Percentiles rank a stretch among this genome's conserved stretches.
These are phyloP conservation scores for Cryphonectria nitschkei DNA, from an alignment of 2,329 filamentous ascomycete species.

Conservation along the genomic window DNA sequence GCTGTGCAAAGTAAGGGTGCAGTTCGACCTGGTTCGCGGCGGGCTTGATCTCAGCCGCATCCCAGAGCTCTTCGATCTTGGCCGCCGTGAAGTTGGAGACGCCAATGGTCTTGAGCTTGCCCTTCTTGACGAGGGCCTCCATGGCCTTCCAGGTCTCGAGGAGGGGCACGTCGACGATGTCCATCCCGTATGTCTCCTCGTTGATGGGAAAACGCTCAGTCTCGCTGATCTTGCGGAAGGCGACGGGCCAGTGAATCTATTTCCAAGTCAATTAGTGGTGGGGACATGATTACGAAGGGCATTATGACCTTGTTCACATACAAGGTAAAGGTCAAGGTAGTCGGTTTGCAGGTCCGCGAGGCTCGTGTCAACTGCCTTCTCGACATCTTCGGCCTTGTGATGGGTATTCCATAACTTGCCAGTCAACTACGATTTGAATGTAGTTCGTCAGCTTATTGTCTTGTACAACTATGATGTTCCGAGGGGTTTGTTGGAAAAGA, in stretches of 20 bases:
- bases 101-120: conserved; percentile 58
- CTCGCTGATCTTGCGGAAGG: conserved; percentile 46
- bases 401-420: conserved; percentile 61
- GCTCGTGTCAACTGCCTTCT: conserved; percentile 45
- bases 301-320: conserved; percentile 32
- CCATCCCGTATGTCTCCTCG: conserved; percentile 46
- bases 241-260: conserved; percentile 53
- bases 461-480: no score
- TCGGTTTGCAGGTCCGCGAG: conserved; percentile 48
- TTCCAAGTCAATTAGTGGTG: conserved; percentile 27
- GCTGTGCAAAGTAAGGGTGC: conserved; percentile 46
- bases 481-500: neutral
- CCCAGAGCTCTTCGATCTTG: conserved; percentile 54
- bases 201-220: conserved; percentile 46
- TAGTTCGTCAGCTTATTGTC: neutral
- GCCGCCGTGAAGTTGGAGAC: conserved; percentile 57
- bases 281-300: no score
- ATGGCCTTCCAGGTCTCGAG: conserved; percentile 62
- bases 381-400: conserved; percentile 47
- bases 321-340: conserved; percentile 49
- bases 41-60: conserved; percentile 48
- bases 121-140: conserved; percentile 55
- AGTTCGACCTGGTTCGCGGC: conserved; percentile 51
- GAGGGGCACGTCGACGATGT: conserved; percentile 44
- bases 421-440: conserved; percentile 40